Evolutionary conservation across 2,329 filamentous ascomycete species (phyloP).

Genomic region (Xylariaceae sp.): DNA sequence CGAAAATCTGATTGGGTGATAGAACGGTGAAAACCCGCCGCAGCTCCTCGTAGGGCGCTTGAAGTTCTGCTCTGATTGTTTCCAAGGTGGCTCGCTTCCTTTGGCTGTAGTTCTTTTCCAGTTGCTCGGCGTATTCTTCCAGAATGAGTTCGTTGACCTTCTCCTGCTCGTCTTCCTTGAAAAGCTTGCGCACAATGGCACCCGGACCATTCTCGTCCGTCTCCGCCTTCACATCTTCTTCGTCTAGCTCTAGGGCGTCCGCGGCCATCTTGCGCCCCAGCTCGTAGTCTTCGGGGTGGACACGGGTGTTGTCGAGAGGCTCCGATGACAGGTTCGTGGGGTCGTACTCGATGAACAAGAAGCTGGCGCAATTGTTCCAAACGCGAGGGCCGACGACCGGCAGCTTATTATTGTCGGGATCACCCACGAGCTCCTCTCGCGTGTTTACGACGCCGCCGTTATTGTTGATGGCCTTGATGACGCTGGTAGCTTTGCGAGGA

Average conservation of each 20-base stretch:
- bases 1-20: conserved; percentile 74
- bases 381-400: conserved; percentile 82
- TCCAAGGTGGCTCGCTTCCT: conserved; percentile 93
- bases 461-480: conserved; percentile 83
- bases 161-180: conserved; percentile 88
- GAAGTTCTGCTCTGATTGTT: conserved; percentile 88
- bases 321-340: conserved; percentile 75
- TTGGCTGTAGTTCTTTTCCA: conserved; percentile 88
- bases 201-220: conserved; percentile 82
- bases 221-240: conserved; percentile 95
- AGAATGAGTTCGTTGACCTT: conserved; percentile 93
- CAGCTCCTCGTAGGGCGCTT: conserved; percentile 89
- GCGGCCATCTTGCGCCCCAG: conserved; percentile 97
- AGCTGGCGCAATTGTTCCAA: conserved; percentile 96
- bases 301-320: conserved; percentile 91
- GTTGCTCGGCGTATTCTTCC: conserved; percentile 93
- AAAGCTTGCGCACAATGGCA: conserved; percentile 89
- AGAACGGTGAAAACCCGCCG: conserved; percentile 70
- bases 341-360: conserved; percentile 85
- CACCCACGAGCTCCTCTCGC: conserved; percentile 80
- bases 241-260: conserved; percentile 90
- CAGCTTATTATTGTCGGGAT: conserved; percentile 69
- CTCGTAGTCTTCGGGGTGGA: conserved; percentile 97
- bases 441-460: conserved; percentile 83
- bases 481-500: conserved; percentile 77